Conservation (phyloP, 306 rosid species). For the Cucurbita argyrosperma region DNA sequence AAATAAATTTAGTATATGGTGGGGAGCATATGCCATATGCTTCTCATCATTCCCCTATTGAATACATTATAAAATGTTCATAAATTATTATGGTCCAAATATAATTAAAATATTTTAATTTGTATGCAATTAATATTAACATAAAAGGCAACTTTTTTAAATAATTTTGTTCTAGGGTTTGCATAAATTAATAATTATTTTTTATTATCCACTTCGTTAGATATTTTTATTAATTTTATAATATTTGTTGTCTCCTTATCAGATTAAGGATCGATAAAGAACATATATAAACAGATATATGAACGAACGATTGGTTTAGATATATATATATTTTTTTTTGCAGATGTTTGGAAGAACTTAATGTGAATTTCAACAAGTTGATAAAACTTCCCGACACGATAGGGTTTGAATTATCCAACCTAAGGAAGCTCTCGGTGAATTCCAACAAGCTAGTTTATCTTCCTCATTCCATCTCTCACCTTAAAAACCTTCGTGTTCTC, state of each 20-base stretch:
- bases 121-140: background rate
- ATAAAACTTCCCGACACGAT: conserved; percentile 42
- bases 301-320: background rate
- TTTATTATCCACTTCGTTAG: background rate
- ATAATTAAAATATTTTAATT: background rate
- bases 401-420: conserved; percentile 46
- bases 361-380: conserved; percentile 79
- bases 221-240: background rate
- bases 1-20: no score
- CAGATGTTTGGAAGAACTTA: conserved; percentile 67
- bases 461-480: conserved; percentile 48
- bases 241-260: background rate
- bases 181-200: no score
- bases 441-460: conserved; percentile 58
- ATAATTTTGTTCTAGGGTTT: no score
- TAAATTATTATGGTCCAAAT: background rate
- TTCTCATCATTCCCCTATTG: background rate
- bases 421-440: conserved; percentile 60
- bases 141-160: no score
- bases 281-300: no score
- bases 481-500: conserved; percentile 34
- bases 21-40: no score
- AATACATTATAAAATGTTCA: background rate
- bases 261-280: no score
- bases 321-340: background rate